Conservation (phyloP, 2,329 filamentous ascomycete species). For the Colletotrichum trifolii region DNA sequence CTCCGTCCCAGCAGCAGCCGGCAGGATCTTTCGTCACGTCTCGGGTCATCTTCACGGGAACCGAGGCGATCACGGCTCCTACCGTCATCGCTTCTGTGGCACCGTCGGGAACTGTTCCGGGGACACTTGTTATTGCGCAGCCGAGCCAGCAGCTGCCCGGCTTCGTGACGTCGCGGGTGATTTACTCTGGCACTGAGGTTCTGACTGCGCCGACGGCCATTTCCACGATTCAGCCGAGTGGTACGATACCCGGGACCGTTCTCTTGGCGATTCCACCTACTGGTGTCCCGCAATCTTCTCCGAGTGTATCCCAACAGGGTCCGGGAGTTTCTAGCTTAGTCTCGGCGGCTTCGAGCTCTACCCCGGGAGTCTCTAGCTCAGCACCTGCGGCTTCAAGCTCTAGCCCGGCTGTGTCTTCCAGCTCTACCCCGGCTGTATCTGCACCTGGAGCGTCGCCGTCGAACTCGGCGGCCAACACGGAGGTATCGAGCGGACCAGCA, state of each 20-base stretch:
- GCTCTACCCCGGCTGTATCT: too few species aligned
- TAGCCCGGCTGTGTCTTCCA: too few species aligned
- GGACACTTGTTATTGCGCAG: background rate
- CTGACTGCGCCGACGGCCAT: background rate
- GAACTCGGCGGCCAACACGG: too few species aligned
- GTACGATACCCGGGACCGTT: constrained; percentile 20
- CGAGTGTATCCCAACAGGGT: background rate
- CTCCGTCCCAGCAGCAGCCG: background rate
- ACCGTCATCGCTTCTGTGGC: background rate
- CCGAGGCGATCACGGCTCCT: background rate
- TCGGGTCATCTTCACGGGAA: constrained; percentile 11
- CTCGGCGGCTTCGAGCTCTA: too few species aligned
- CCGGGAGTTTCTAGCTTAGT: too few species aligned
- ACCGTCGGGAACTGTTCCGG: background rate
- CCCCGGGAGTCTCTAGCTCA: too few species aligned
- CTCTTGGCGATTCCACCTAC: constrained; percentile 9
- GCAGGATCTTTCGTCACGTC: constrained; percentile 24
- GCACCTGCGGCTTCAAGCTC: too few species aligned
- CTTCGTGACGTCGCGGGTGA: constrained; percentile 2
- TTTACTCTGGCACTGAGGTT: background rate
- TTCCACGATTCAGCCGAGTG: constrained; percentile 12
- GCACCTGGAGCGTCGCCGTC: too few species aligned
- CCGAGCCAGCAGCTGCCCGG: background rate
- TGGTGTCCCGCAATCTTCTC: background rate
- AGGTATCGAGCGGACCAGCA: too few species aligned